phyloP scores from a whole-genome alignment of 1,284 basidiomycete species.

The Rhodotorula sp. region DNA sequence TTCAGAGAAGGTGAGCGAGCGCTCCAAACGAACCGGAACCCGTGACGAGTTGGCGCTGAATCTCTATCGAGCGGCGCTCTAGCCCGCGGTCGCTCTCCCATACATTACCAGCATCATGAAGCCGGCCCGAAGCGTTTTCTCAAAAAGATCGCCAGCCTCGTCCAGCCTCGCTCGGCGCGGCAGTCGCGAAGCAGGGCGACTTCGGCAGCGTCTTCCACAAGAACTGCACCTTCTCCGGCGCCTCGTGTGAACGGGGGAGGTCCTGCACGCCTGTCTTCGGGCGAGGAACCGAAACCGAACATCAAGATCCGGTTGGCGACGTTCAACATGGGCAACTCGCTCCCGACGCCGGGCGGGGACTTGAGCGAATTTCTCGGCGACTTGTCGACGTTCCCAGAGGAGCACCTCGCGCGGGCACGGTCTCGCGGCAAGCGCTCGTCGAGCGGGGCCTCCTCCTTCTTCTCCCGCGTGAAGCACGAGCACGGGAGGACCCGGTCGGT shows the following conservation, averaged over 20 bases:
- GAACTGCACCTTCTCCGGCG: not conserved
- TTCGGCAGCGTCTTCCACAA: not conserved
- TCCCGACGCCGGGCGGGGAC: slow-evolving; percentile 39
- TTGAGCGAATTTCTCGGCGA: slow-evolving; percentile 43
- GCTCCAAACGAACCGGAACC: not conserved
- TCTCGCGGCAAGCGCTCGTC: slow-evolving; percentile 17
- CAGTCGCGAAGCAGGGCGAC: not conserved
- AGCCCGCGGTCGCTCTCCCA: not conserved
- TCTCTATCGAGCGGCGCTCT: not conserved
- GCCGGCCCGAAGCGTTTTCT: slow-evolving; percentile 3
- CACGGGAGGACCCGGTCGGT: slow-evolving; percentile 11
- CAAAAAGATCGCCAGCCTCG: slow-evolving; percentile 11
- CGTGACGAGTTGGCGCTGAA: too few species aligned
- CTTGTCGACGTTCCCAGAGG: slow-evolving; percentile 9
- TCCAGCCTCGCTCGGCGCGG: slow-evolving; percentile 1
- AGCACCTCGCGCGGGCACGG: slow-evolving; percentile 3
- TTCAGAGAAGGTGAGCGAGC: not conserved
- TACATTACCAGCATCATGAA: slow-evolving; percentile 26
- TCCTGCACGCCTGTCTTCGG: not conserved
- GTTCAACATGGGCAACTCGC: slow-evolving; percentile 42
- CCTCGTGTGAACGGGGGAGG: not conserved
- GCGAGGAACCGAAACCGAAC: not conserved
- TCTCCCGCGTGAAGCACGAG: not conserved
- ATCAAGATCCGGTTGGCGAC: slow-evolving; percentile 40
- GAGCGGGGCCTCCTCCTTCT: slow-evolving; percentile 3